Base-by-base conservation (phyloP, 805 yeast species). In the Wickerhamiella siamensis region DNA sequence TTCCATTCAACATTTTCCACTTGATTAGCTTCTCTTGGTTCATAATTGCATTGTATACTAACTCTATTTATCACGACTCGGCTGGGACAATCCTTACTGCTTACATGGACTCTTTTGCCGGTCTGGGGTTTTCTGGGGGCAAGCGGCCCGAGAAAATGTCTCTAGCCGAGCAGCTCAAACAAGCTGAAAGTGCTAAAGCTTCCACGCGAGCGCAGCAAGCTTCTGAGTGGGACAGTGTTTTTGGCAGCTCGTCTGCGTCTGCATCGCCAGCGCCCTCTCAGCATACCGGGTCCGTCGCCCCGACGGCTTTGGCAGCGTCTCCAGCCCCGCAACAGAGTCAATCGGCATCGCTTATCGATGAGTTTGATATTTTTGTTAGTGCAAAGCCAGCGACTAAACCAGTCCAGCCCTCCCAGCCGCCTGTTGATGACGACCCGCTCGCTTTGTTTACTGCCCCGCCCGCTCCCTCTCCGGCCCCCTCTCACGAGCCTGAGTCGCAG, bases 41-140 rank as follows among this genome's bases (percentile, higher is more conserved):
- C n/a, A n/a, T n/a, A n/a, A n/a, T n/a, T n/a, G n/a, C n/a, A n/a
- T n/a, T n/a, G n/a, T n/a, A n/a, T n/a, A n/a, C n/a, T n/a, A n/a
- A n/a, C n/a, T n/a, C n/a, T n/a, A n/a, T n/a, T n/a, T n/a, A n/a
- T n/a, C n/a, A n/a, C n/a, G n/a, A n/a, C n/a, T n/a, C n/a, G n/a
- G n/a, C n/a, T n/a, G n/a, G n/a, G n/a, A n/a, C n/a, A n/a, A n/a
- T n/a, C n/a, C n/a, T n/a, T n/a, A n/a, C n/a, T n/a, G n/a, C n/a
- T n/a, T 8, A 12, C 29, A 54, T 53, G 58, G 60, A 56, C 47
- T 45, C 56, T 38, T 57, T 56, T 38, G 58, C 60, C 15, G 54
- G 53, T 9, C 45, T 58, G 17, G 56, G 51, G 21, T 47, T 49
- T n/a, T 48, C 45, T 5, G 41, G 42, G 31, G 36, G 45, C n/a